Percentiles rank a stretch among this genome's conserved stretches.
Conservation (phyloP, 2,329 filamentous ascomycete species). For the Cyanodermella asteris region DNA sequence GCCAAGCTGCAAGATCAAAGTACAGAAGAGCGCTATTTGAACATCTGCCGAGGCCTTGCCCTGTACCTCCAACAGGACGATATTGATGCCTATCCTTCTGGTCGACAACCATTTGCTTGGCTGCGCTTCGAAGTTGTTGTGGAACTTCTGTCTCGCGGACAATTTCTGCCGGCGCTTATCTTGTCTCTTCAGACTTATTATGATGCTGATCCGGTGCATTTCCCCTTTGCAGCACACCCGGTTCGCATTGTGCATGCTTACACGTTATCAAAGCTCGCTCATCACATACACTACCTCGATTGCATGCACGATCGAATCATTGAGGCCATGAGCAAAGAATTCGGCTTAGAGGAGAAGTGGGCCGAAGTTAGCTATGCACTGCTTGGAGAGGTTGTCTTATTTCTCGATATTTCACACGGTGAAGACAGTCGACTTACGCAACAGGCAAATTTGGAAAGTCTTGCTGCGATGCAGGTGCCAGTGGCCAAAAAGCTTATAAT, state of each 20-base stretch:
- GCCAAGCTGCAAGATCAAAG: constrained; percentile 10
- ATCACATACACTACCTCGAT: neutral
- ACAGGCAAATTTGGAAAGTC: no score
- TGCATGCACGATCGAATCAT: no score
- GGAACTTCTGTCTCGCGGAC: constrained; percentile 20
- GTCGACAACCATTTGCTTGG: constrained; percentile 32
- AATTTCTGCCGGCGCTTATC: constrained; percentile 26
- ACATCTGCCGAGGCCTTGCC: no score
- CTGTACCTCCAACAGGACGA: no score
- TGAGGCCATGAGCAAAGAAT: no score
- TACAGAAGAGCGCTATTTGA: constrained; percentile 19
- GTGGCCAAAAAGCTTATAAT: no score
- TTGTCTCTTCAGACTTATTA: constrained; percentile 30
- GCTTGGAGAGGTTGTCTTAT: no score
- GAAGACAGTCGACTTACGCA: no score
- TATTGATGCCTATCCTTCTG: constrained; percentile 22
- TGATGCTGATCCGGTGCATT: constrained; percentile 28
- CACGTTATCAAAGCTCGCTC: constrained; percentile 9
- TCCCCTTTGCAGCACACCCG: constrained; percentile 27
- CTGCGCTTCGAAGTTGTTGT: constrained; percentile 32
- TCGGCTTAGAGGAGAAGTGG: no score
- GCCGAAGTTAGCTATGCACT: no score
- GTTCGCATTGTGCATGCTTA: constrained; percentile 28
- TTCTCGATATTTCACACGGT: no score
- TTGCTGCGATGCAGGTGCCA: no score